Conservation (phyloP, 495 filamentous ascomycete species). For the Rhypophila decipiens region DNA sequence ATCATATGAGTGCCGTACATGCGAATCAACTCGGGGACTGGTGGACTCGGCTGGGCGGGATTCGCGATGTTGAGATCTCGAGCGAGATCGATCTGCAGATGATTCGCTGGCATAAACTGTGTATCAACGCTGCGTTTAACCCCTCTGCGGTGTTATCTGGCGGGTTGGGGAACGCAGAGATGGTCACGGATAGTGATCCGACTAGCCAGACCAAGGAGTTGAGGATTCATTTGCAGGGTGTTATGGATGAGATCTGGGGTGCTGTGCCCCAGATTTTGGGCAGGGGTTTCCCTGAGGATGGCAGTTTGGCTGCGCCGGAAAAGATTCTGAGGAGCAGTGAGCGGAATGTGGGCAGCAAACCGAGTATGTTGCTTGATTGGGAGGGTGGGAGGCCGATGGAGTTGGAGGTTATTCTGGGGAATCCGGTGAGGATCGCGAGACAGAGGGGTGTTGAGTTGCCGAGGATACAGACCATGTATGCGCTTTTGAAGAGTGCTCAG, state of each 20-base stretch:
- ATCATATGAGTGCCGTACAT: constrained; percentile 13
- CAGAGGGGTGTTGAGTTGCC: constrained; percentile 46
- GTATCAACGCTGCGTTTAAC: constrained; percentile 61
- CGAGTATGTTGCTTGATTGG: constrained; percentile 57
- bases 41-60: constrained; percentile 37
- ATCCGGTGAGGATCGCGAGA: constrained; percentile 49
- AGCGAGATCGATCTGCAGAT: constrained; percentile 48
- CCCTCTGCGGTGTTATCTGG: constrained; percentile 53
- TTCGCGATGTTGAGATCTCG: constrained; percentile 46
- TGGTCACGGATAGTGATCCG: constrained; percentile 47
- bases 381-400: constrained; percentile 50
- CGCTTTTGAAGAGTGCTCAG: constrained; percentile 41
- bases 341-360: constrained; percentile 49
- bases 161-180: constrained; percentile 48
- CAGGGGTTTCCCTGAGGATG: constrained; percentile 28
- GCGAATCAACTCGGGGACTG: constrained; percentile 27
- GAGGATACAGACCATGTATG: constrained; percentile 48
- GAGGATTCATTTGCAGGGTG: constrained; percentile 37
- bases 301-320: constrained; percentile 50
- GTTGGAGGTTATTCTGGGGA: constrained; percentile 56
- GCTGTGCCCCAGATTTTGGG: constrained; percentile 49
- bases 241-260: constrained; percentile 54
- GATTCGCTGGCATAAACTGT: constrained; percentile 59
- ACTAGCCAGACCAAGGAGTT: too few relatives aligned
- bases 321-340: constrained; percentile 47